Percentiles rank a stretch among this genome's conserved stretches.
Conservation (phyloP, 352 stramenopile species). For the Globisporangium cederbergense region DNA sequence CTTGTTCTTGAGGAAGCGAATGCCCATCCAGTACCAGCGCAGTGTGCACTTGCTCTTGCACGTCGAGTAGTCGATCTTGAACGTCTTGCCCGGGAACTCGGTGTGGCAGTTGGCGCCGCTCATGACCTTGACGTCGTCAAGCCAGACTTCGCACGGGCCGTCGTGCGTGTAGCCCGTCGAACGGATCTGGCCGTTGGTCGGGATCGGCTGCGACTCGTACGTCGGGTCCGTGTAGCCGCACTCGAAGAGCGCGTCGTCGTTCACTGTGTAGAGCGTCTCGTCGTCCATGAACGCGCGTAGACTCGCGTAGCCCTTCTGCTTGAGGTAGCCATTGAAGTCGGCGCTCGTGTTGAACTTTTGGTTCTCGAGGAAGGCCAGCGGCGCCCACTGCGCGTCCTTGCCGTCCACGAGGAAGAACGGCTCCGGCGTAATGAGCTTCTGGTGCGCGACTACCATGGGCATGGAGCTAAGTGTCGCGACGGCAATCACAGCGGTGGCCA, state of each 20-base stretch:
- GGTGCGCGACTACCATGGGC: conserved; percentile 24
- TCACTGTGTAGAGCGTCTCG: conserved; percentile 45
- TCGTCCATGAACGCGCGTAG: conserved; percentile 57
- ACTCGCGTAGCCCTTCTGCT: conserved; percentile 34
- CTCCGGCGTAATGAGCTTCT: conserved; percentile 37
- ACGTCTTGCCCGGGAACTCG: conserved; percentile 28
- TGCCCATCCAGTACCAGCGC: conserved; percentile 35
- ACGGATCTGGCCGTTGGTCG: conserved; percentile 27
- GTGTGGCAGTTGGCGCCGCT: conserved; percentile 33
- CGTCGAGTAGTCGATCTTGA: conserved; percentile 34
- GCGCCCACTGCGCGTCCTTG: conserved; percentile 16
- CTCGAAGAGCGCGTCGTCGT: conserved; percentile 45
- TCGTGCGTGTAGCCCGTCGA: conserved; percentile 52
- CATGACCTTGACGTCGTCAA: conserved; percentile 30
- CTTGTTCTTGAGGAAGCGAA: conserved; percentile 39
- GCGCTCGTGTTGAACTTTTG: conserved; percentile 46
- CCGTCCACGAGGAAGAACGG: conserved; percentile 60
- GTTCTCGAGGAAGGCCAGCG: conserved; percentile 50
- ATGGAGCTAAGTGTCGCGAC: background rate
- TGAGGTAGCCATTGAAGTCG: conserved; percentile 38
- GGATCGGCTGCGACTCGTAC: conserved; percentile 41
- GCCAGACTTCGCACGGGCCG: conserved; percentile 41
- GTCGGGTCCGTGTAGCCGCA: conserved; percentile 48
- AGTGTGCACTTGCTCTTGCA: conserved; percentile 30
- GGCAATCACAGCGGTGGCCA: background rate